Conservation (phyloP, 805 yeast genomes). For the Candida rishiriensis region DNA sequence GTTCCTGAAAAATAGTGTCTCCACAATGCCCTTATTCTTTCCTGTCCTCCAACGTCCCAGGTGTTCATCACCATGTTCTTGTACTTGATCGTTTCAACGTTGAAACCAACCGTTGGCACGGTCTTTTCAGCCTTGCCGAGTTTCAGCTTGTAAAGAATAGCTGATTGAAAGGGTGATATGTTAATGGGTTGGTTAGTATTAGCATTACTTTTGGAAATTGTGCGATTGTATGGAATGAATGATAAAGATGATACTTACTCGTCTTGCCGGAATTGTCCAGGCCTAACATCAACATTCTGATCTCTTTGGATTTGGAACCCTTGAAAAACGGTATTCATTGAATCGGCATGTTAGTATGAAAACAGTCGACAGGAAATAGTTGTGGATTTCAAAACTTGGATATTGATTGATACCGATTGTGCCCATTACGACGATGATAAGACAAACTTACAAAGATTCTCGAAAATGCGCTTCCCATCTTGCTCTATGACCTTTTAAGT, state of each 20-base stretch:
- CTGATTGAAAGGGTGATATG: constrained; percentile 17
- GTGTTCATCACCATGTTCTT: constrained; percentile 48
- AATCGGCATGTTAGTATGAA: background rate
- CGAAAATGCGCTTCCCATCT: constrained; percentile 21
- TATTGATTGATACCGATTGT: no score
- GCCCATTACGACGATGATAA: no score
- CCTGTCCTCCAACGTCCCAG: constrained; percentile 96
- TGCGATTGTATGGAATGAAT: background rate
- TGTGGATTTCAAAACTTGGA: no score
- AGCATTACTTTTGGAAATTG: background rate
- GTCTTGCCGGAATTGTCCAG: constrained; percentile 93
- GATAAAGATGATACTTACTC: constrained; percentile 27
- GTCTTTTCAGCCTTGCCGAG: constrained; percentile 71
- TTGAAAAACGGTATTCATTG: background rate
- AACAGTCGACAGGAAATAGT: no score
- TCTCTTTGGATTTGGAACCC: constrained; percentile 21
- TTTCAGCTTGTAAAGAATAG: constrained; percentile 79
- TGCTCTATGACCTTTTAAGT: background rate
- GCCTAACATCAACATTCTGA: constrained; percentile 80
- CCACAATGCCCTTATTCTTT: constrained; percentile 88
- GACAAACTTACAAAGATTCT: constrained; percentile 15
- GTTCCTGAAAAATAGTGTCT: constrained; percentile 94
- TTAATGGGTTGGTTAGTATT: background rate
- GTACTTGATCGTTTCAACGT: constrained; percentile 60
- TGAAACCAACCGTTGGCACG: constrained; percentile 92